These are phyloP conservation scores for Sclerotinia borealis DNA, from an alignment of 2,329 filamentous ascomycete species.

Conservation along the genomic window DNA sequence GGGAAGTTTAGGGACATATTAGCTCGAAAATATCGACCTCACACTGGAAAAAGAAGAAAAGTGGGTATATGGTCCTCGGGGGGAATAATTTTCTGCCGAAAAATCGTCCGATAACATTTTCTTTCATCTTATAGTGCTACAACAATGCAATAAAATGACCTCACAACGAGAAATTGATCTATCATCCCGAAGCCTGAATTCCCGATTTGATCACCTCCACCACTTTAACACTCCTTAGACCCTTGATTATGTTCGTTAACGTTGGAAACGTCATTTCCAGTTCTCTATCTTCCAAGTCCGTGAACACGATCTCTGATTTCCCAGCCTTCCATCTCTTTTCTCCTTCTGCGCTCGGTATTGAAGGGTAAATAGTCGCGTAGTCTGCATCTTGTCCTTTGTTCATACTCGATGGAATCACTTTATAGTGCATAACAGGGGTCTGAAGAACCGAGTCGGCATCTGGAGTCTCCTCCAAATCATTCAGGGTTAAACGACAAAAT, in stretches of 20 bases:
- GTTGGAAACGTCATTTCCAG: conserved; percentile 19
- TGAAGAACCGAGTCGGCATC: neutral
- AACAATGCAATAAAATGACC: too few relatives aligned
- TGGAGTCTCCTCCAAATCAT: conserved; percentile 1
- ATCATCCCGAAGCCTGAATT: neutral
- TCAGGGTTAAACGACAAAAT: conserved; percentile 16
- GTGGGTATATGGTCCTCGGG: too few relatives aligned
- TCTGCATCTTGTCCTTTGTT: neutral
- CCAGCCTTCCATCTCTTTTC: conserved; percentile 19
- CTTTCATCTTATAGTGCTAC: too few relatives aligned
- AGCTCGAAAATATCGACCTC: too few relatives aligned
- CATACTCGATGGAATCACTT: neutral
- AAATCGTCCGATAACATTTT: too few relatives aligned
- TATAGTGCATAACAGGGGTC: neutral
- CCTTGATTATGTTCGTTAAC: conserved; percentile 17
- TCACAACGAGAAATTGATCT: neutral
- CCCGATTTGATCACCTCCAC: conserved; percentile 8
- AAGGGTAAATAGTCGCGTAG: neutral
- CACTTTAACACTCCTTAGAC: conserved; percentile 17
- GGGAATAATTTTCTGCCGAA: too few relatives aligned
- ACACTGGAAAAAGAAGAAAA: too few relatives aligned
- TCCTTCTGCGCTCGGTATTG: neutral
- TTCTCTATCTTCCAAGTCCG: conserved; percentile 13
- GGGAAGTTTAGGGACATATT: too few relatives aligned
- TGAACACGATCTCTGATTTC: conserved; percentile 15